Evolutionary conservation across 106 monocot genomes (phyloP).

Genomic region (Allium sativum): DNA sequence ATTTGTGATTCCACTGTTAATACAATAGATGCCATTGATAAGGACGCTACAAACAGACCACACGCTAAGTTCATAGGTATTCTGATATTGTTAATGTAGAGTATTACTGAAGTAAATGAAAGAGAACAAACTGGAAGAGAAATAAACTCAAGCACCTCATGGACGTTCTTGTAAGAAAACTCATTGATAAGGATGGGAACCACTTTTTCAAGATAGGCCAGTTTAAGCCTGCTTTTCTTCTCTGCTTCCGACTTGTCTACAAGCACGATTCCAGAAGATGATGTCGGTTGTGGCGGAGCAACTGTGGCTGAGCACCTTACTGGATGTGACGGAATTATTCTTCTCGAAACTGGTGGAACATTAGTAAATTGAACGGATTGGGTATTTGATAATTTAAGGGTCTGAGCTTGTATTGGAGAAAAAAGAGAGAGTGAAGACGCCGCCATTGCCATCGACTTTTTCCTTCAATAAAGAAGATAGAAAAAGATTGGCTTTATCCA

Average conservation of each 20-base stretch:
- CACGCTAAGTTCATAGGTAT: too few relatives aligned
- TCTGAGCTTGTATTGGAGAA: not conserved
- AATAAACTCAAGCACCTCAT: constrained; percentile 37
- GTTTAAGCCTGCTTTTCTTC: constrained; percentile 55
- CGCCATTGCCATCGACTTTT: not conserved
- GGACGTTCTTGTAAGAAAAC: constrained; percentile 78
- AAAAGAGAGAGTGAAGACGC: not conserved
- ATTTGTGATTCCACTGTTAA: too few relatives aligned
- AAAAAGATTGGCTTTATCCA: too few relatives aligned
- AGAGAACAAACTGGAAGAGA: too few relatives aligned
- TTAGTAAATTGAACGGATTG: not conserved
- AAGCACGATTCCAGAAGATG: constrained; percentile 49
- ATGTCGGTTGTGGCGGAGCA: constrained; percentile 18
- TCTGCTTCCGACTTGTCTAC: constrained; percentile 63
- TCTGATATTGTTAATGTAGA: too few relatives aligned
- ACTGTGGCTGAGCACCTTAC: constrained; percentile 16
- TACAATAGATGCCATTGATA: too few relatives aligned
- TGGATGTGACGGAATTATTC: not conserved
- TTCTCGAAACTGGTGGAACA: not conserved
- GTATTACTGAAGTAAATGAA: too few relatives aligned
- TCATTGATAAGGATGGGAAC: constrained; percentile 65
- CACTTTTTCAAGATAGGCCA: constrained; percentile 48
- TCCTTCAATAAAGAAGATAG: too few relatives aligned
- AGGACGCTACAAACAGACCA: too few relatives aligned
- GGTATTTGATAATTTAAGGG: not conserved